A percentile compares a stretch with the other conserved stretches of the same genome.
Evolutionary conservation across 148 eudicot species (phyloP).

Genomic region (Rheum nobile): DNA sequence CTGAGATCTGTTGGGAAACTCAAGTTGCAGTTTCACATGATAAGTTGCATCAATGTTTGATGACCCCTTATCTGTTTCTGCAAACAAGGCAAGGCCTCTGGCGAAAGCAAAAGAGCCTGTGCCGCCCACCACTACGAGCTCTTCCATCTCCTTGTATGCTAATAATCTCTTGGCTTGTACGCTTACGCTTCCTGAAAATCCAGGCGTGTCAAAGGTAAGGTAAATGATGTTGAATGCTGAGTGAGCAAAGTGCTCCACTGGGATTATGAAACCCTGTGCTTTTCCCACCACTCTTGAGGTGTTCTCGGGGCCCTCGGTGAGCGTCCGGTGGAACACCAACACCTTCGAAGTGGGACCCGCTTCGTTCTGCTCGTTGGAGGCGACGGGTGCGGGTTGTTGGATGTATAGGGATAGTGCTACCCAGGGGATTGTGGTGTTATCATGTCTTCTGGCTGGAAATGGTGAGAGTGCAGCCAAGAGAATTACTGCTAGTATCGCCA

Average conservation of each 20-base stretch:
- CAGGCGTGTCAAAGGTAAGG: constrained; percentile 40
- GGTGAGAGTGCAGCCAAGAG: constrained; percentile 58
- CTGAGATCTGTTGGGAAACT: constrained; percentile 35
- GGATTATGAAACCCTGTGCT: constrained; percentile 78
- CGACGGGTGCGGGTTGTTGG: constrained; percentile 30
- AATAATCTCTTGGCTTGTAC: constrained; percentile 40
- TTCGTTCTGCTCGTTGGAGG: constrained; percentile 3
- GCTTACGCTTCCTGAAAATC: constrained; percentile 56
- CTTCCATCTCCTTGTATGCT: constrained; percentile 21
- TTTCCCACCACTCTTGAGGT: constrained; percentile 48
- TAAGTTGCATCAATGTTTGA: constrained; percentile 18
- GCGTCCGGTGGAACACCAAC: constrained; percentile 39
- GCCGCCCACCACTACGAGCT: constrained; percentile 73
- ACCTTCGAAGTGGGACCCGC: constrained; percentile 21
- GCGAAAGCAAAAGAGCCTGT: constrained; percentile 80
- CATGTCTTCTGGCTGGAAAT: constrained; percentile 22
- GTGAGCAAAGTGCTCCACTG: constrained; percentile 43
- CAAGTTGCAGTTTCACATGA: constrained; percentile 40
- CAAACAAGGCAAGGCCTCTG: constrained; percentile 54
- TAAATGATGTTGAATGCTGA: constrained; percentile 66
- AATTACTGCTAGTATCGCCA: constrained; percentile 43
- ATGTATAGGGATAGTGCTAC: constrained; percentile 57
- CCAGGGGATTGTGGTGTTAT: constrained; percentile 13
- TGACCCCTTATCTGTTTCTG: constrained; percentile 13
- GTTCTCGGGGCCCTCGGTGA: constrained; percentile 57